Base-by-base conservation (phyloP, 2,329 filamentous ascomycete species). In the Stemphylium lycopersici region DNA sequence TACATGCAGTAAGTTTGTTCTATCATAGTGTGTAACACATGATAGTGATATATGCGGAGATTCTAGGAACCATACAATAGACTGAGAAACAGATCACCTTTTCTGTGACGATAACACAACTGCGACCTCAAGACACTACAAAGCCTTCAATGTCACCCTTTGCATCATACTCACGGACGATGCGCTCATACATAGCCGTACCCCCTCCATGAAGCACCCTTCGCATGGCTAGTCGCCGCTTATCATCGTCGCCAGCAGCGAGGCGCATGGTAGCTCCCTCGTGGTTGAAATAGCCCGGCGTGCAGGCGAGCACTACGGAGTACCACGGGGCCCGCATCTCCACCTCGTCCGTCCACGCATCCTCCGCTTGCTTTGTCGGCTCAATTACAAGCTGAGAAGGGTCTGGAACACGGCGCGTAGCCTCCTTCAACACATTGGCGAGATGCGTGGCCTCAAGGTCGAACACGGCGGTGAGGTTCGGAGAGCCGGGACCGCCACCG, bases 201-300 rank as follows among this genome's bases (percentile, higher is more conserved):
- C 48, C 43, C 2, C 49, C 44, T 40, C 53, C 39, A 11, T 53
- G 32, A 15, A 56, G 43, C 13, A 40, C 43, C 29, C 33, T 53
- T 20, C 53, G 43, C 48, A 53, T 56, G 0, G 49, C 44, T 38
- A 36, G 32, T 3, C 49, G 16, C 6, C 33, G 53, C 33, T 45
- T 39, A 12, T 56, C 43, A 11, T 26, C 32, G 26, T 34, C 16
- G 3, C 41, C 24, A 1, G 29, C 22, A 40, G 41, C 41, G 36
- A 24, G 20, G 13, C 32, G 37, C 38, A 42, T 31, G n/a, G 50
- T 33, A 3, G 24, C 50, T 8, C 50, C 50, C 38, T 53, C 44
- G 18, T 48, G 50, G 12, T 59, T 61, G 34, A 61, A 55, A 36
- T 56, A 61, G n/a, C 50, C 45, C 10, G 50, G 58, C 13, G 60